Percentiles rank a stretch among this genome's conserved stretches.
phyloP scores from a whole-genome alignment of 352 stramenopile species.

The Globisporangium spinosum region DNA sequence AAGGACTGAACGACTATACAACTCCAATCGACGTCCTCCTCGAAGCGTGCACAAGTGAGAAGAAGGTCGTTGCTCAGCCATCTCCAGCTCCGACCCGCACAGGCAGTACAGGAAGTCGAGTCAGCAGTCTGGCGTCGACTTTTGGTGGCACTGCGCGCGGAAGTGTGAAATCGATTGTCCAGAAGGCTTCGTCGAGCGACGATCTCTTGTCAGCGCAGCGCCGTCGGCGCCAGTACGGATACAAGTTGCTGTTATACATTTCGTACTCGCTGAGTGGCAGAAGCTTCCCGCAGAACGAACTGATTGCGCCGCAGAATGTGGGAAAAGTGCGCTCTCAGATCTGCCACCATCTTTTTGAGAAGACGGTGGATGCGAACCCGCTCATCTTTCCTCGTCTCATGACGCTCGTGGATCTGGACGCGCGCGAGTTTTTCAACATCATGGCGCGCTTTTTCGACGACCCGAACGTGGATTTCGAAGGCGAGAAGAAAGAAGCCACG shows the following conservation, averaged over 20 bases:
- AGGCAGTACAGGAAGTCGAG: conserved; percentile 37
- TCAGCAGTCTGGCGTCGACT: conserved; percentile 58
- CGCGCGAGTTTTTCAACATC: conserved; percentile 80
- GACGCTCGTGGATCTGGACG: conserved; percentile 72
- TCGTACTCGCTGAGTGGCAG: conserved; percentile 89
- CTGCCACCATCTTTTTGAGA: conserved; percentile 85
- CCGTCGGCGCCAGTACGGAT: conserved; percentile 67
- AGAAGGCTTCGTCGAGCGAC: conserved; percentile 28
- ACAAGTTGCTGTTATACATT: conserved; percentile 90
- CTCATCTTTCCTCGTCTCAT: conserved; percentile 80
- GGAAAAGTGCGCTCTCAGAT: conserved; percentile 75
- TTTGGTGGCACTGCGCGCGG: conserved; percentile 53
- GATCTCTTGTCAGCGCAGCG: conserved; percentile 51
- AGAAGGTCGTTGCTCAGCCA: conserved; percentile 22
- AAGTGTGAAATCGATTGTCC: conserved; percentile 31
- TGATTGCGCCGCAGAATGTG: conserved; percentile 57
- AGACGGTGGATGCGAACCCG: conserved; percentile 30
- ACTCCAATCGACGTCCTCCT: conserved; percentile 90
- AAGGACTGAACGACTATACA: conserved; percentile 90
- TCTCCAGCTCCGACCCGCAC: conserved; percentile 11
- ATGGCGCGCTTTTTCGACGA: conserved; percentile 79
- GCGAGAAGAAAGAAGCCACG: conserved; percentile 53
- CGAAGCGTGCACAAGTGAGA: conserved; percentile 63
- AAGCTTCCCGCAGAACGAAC: conserved; percentile 85
- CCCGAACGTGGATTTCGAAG: conserved; percentile 82